Evolutionary conservation across 331 rosid genomes (phyloP).

Genomic region (Pyracantha coccinea): DNA sequence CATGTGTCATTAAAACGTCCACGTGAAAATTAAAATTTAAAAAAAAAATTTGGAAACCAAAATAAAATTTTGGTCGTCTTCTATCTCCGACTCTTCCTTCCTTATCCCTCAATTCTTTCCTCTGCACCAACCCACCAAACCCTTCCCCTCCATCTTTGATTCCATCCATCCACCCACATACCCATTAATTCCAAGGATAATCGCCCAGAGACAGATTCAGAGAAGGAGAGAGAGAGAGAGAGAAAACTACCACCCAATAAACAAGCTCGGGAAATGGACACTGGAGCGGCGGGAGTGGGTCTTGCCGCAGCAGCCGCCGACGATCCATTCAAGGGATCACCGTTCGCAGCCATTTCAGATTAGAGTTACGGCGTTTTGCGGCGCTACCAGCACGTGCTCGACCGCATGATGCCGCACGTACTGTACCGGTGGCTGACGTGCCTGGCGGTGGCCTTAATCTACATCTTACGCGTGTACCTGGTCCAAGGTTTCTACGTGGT

Average conservation of each 20-base stretch:
- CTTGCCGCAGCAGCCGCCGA: constrained; percentile 18
- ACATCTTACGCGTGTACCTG: constrained; percentile 59
- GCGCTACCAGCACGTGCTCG: constrained; percentile 63
- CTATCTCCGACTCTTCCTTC: too few relatives aligned
- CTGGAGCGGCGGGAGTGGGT: constrained; percentile 39
- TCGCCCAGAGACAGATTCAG: neutral
- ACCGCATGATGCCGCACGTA: constrained; percentile 62
- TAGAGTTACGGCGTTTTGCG: constrained; percentile 41
- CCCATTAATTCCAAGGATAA: too few relatives aligned
- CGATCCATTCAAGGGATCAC: constrained; percentile 26
- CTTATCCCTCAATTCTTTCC: too few relatives aligned
- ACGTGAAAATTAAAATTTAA: too few relatives aligned
- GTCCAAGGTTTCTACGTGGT: constrained; percentile 87
- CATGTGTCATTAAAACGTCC: too few relatives aligned
- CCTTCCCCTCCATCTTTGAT: too few relatives aligned
- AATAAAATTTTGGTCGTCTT: too few relatives aligned
- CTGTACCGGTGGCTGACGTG: constrained; percentile 65
- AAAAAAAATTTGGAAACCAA: too few relatives aligned
- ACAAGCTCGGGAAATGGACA: constrained; percentile 26
- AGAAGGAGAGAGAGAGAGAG: neutral
- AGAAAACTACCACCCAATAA: neutral
- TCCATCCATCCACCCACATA: too few relatives aligned
- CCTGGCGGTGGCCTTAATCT: constrained; percentile 36
- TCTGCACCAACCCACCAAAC: too few relatives aligned
- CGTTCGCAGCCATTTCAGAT: constrained; percentile 24